Evolutionary conservation across 306 rosid genomes (phyloP).

Genomic region (Parietaria judaica): DNA sequence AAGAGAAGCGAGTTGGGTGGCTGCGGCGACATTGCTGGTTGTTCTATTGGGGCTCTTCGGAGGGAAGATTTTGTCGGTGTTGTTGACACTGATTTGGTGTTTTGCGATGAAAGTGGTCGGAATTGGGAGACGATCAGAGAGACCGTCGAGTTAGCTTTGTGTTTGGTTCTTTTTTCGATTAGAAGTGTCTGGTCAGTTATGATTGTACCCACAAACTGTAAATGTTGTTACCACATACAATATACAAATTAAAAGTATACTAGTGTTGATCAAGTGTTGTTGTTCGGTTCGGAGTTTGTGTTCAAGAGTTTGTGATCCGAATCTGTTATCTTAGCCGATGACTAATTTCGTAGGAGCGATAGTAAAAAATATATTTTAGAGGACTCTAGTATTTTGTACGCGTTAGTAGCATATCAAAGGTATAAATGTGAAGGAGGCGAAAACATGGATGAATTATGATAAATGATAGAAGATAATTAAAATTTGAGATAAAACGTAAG

Average conservation of each 20-base stretch:
- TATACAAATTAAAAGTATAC: slow-evolving; percentile 19
- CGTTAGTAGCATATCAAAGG: too few relatives aligned
- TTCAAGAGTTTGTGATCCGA: background rate
- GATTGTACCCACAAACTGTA: slow-evolving; percentile 24
- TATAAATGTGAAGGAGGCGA: too few relatives aligned
- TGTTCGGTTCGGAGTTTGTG: background rate
- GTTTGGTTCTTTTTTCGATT: slow-evolving; percentile 2
- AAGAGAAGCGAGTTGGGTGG: slow-evolving; percentile 31
- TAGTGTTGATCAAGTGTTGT: background rate
- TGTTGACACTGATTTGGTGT: slow-evolving; percentile 47
- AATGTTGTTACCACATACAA: slow-evolving; percentile 14
- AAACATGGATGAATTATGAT: too few relatives aligned
- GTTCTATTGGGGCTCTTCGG: slow-evolving; percentile 53
- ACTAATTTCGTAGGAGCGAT: too few relatives aligned
- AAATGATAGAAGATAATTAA: too few relatives aligned
- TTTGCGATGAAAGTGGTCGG: slow-evolving; percentile 31
- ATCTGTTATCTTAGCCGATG: too few relatives aligned
- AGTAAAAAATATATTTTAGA: too few relatives aligned
- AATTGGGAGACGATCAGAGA: slow-evolving; percentile 3
- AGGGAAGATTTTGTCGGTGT: slow-evolving; percentile 46
- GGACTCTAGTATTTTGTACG: too few relatives aligned
- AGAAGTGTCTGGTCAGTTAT: slow-evolving; percentile 13
- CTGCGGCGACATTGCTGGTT: slow-evolving; percentile 27
- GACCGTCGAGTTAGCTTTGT: slow-evolving; percentile 12
- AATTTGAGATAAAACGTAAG: too few relatives aligned